Evolutionary conservation across 2,329 filamentous ascomycete genomes (phyloP).

Genomic region (Rhinocladiella mackenziei): DNA sequence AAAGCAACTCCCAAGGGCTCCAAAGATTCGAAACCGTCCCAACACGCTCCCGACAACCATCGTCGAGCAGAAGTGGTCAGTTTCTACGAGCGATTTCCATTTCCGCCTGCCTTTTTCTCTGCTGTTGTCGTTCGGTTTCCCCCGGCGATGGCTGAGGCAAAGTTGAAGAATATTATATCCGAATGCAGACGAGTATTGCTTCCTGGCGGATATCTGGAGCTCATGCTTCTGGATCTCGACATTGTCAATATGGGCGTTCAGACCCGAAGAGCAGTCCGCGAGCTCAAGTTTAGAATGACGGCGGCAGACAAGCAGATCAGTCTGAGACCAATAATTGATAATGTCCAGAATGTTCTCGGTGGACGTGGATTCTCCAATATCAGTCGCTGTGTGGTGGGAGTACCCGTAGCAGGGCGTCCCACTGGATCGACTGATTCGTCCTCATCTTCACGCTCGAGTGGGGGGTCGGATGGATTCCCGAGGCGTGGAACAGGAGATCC

Average conservation of each 20-base stretch:
- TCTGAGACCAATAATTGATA: slow-evolving; percentile 47
- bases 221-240: slow-evolving; percentile 48
- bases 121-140: slow-evolving; percentile 47
- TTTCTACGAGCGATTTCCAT: slow-evolving; percentile 43
- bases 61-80: slow-evolving; percentile 37
- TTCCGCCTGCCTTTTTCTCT: slow-evolving; percentile 46
- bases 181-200: slow-evolving; percentile 49
- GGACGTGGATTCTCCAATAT: slow-evolving; percentile 46
- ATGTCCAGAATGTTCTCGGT: slow-evolving; percentile 45
- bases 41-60: slow-evolving; percentile 31
- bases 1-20: slow-evolving; percentile 30
- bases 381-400: slow-evolving; percentile 47
- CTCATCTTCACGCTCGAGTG: slow-evolving; percentile 29
- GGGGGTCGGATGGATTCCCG: slow-evolving; percentile 33
- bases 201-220: slow-evolving; percentile 48
- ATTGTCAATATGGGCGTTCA: slow-evolving; percentile 49
- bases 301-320: slow-evolving; percentile 41
- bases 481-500: slow-evolving; percentile 31
- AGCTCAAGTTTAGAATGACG: slow-evolving; percentile 45
- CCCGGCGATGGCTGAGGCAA: slow-evolving; percentile 41
- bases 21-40: slow-evolving; percentile 36
- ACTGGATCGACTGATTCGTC: slow-evolving; percentile 42
- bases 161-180: slow-evolving; percentile 43
- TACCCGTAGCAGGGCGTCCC: slow-evolving; percentile 46
- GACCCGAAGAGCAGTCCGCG: slow-evolving; percentile 44